phyloP scores from a whole-genome alignment of 2,329 filamentous ascomycete genomes.

The Nannizzia gypsea region DNA sequence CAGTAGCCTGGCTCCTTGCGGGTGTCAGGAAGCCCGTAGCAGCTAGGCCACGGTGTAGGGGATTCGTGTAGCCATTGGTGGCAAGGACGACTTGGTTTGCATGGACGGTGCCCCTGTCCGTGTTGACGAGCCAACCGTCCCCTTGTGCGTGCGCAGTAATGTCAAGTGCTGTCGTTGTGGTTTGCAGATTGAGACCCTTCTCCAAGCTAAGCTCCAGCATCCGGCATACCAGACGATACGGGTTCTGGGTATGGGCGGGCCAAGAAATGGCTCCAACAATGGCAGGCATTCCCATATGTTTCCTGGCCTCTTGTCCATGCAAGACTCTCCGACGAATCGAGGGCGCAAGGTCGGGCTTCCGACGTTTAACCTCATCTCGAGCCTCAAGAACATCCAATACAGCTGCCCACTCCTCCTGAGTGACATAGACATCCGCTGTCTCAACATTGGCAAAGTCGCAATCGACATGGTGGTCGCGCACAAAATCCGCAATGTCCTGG shows the following conservation, averaged over 20 bases:
- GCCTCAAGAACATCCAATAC: not conserved
- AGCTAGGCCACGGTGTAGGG: not conserved
- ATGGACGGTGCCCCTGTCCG: not conserved
- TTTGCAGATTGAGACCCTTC: not conserved
- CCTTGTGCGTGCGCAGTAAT: not conserved
- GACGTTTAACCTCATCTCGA: not conserved
- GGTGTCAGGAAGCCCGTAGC: not conserved
- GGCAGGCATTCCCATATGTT: not conserved
- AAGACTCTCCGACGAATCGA: not conserved
- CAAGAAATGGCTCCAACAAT: not conserved
- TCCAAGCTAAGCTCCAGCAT: not conserved
- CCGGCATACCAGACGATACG: not conserved
- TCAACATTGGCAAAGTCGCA: not conserved
- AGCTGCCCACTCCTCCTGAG: not conserved
- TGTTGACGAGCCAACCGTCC: not conserved
- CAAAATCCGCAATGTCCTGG: not conserved
- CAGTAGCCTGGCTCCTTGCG: not conserved
- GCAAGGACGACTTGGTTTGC: not conserved
- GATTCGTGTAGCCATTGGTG: not conserved
- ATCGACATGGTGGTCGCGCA: not conserved
- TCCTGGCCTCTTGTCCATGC: not conserved
- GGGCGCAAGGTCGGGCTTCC: not conserved
- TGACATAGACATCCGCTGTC: not conserved
- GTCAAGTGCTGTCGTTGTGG: not conserved
- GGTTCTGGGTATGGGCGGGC: not conserved